These are phyloP conservation scores for Aureobasidium vineae DNA, from an alignment of 2,329 filamentous ascomycete genomes.

Conservation along the genomic window DNA sequence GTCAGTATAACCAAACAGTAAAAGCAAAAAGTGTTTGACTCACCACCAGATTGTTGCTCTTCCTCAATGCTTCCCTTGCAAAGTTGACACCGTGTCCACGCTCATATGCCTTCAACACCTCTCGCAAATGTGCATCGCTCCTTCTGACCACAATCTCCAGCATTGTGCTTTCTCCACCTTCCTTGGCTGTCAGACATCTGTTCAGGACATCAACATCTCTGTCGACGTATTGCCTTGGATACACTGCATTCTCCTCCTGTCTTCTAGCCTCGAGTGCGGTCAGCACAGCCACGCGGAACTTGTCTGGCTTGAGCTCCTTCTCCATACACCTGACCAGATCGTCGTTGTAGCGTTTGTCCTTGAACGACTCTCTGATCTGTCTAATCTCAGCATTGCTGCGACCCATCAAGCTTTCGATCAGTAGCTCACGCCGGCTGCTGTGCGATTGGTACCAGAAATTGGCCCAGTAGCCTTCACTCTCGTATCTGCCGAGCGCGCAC, in stretches of 20 bases:
- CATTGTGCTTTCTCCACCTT: conserved; percentile 85
- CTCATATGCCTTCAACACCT: conserved; percentile 77
- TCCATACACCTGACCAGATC: conserved; percentile 81
- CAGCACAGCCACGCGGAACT: conserved; percentile 87
- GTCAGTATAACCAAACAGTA: not conserved
- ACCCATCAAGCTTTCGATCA: conserved; percentile 93
- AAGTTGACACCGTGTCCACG: conserved; percentile 74
- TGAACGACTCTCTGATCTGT: conserved; percentile 82
- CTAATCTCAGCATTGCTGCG: conserved; percentile 83
- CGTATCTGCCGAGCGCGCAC: conserved; percentile 84
- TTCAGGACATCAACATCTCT: conserved; percentile 72
- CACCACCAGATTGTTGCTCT: conserved; percentile 90
- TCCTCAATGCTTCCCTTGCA: conserved; percentile 79
- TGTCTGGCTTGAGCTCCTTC: conserved; percentile 89
- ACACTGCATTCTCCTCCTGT: conserved; percentile 73
- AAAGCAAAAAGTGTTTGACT: conserved; percentile 45
- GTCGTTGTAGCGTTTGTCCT: conserved; percentile 87
- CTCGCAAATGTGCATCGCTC: conserved; percentile 76
- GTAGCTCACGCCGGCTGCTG: conserved; percentile 76
- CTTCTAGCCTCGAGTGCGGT: conserved; percentile 77
- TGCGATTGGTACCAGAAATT: conserved; percentile 97
- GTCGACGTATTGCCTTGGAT: conserved; percentile 56
- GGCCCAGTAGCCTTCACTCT: conserved; percentile 94
- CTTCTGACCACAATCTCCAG: conserved; percentile 77
- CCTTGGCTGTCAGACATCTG: conserved; percentile 64